These are phyloP conservation scores for Talaromyces nanjingensis DNA, from an alignment of 495 filamentous ascomycete genomes.

Conservation along the genomic window DNA sequence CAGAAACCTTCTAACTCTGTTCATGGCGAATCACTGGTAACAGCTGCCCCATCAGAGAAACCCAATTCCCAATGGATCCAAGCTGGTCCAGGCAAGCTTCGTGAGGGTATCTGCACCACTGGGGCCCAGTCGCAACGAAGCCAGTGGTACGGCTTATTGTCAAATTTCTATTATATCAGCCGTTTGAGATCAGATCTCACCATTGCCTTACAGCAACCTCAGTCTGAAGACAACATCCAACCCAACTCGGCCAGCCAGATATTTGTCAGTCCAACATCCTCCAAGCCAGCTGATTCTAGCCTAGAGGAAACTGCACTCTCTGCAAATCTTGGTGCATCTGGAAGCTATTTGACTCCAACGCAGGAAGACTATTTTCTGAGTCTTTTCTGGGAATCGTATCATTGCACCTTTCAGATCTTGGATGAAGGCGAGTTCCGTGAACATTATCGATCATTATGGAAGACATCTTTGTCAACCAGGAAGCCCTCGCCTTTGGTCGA, in stretches of 20 bases:
- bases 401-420: conserved; percentile 28
- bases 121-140: conserved; percentile 5
- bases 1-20: conserved; percentile 6
- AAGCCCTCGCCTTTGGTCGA: conserved; percentile 38
- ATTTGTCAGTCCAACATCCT: neutral
- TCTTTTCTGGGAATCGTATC: conserved; percentile 44
- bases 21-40: neutral
- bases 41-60: conserved; percentile 4
- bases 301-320: conserved; percentile 4
- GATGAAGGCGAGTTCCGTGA: conserved; percentile 37
- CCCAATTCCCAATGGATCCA: neutral
- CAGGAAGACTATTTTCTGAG: conserved; percentile 46
- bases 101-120: conserved; percentile 13
- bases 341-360: conserved; percentile 6
- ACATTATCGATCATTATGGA: conserved; percentile 40
- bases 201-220: conserved; percentile 13
- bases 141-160: conserved; percentile 25
- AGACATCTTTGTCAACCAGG: conserved; percentile 11
- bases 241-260: neutral
- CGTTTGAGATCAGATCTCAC: conserved; percentile 24
- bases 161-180: conserved; percentile 22
- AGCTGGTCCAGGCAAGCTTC: neutral
- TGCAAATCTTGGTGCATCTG: neutral
- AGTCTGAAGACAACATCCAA: conserved; percentile 12
- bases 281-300: conserved; percentile 9